These are phyloP conservation scores for Apocynum venetum DNA, from an alignment of 257 asterid genomes.

Conservation along the genomic window DNA sequence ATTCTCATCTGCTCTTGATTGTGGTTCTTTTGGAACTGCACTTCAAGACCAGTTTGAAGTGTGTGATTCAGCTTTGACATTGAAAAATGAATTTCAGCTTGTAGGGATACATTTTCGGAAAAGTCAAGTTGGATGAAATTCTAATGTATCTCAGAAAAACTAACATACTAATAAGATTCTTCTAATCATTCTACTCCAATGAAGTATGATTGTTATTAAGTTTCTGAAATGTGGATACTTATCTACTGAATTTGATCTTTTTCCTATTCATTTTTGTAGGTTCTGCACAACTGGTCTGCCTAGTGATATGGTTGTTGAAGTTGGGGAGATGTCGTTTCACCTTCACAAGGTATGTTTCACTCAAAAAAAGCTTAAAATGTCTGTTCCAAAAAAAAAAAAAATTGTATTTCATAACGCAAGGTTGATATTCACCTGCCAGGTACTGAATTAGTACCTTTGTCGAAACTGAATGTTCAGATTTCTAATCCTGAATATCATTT, in stretches of 20 bases:
- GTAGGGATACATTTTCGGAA: neutral
- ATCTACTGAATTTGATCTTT: neutral
- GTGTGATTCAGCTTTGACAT: neutral
- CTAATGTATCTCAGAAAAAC: neutral
- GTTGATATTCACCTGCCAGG: neutral
- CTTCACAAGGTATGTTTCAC: conserved; percentile 75
- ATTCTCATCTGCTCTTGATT: neutral
- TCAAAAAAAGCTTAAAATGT: neutral
- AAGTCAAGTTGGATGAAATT: neutral
- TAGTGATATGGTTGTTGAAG: conserved; percentile 85
- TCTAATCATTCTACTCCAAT: neutral
- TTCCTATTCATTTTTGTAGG: conserved; percentile 36
- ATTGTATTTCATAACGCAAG: neutral
- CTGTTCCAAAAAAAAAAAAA: neutral
- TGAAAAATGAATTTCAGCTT: neutral
- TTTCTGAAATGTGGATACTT: neutral
- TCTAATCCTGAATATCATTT: too few relatives aligned
- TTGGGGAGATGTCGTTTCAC: conserved; percentile 97
- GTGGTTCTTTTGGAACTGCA: neutral
- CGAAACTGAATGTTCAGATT: too few relatives aligned
- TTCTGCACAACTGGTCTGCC: conserved; percentile 96
- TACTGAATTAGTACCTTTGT: too few relatives aligned
- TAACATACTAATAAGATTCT: neutral
- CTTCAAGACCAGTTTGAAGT: neutral
- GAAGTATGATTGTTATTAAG: neutral